Conservation (phyloP, 2,329 filamentous ascomycete genomes). For the Hypoxylon sp. region DNA sequence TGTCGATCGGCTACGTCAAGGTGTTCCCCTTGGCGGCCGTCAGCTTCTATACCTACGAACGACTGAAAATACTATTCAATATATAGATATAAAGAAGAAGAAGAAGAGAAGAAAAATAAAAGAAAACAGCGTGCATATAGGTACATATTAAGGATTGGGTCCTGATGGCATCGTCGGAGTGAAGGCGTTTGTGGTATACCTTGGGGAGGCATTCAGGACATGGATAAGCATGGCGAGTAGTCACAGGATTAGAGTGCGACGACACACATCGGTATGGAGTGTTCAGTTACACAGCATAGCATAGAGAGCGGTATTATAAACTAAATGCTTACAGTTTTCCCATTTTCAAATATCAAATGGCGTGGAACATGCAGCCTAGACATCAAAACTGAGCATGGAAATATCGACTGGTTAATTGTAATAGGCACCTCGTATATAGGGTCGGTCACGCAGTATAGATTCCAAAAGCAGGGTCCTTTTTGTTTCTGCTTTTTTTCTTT, state of each 20-base stretch:
- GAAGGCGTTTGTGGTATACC: conserved; percentile 41
- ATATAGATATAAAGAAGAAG: conserved; percentile 62
- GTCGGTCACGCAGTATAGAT: background rate
- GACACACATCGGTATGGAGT: conserved; percentile 13
- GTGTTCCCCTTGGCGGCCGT: conserved; percentile 88
- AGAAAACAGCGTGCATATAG: conserved; percentile 14
- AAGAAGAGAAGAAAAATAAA: background rate
- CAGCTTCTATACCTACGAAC: conserved; percentile 74
- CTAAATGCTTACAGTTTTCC: background rate
- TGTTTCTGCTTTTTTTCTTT: conserved; percentile 3
- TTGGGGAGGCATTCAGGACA: conserved; percentile 11
- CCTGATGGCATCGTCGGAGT: conserved; percentile 34
- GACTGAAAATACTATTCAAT: conserved; percentile 71
- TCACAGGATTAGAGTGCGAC: conserved; percentile 16
- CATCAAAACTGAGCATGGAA: background rate
- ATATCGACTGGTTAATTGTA: background rate
- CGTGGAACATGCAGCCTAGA: background rate
- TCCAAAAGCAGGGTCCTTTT: background rate
- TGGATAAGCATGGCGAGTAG: conserved; percentile 30
- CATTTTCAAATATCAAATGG: background rate
- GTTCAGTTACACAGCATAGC: conserved; percentile 18
- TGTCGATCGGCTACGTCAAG: conserved; percentile 96
- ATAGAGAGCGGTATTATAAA: conserved; percentile 27
- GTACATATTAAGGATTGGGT: conserved; percentile 9
- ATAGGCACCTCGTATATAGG: background rate